These are phyloP conservation scores for Kwoniella heveanensis DNA, from an alignment of 768 basidiomycete genomes.

Conservation along the genomic window DNA sequence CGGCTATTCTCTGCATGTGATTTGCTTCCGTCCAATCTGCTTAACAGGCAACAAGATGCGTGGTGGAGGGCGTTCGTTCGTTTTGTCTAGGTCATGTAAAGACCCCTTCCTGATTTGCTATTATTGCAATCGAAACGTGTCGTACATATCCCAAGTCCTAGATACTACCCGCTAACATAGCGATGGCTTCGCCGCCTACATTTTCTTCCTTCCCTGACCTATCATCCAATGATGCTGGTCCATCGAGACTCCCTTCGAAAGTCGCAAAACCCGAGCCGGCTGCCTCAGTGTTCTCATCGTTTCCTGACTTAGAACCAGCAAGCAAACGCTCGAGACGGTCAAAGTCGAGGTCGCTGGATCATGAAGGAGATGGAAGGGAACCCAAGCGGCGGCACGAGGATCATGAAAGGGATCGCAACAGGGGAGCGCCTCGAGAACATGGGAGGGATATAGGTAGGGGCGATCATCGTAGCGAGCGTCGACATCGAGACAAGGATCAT, in stretches of 20 bases:
- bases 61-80: neutral
- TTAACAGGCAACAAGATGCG: neutral
- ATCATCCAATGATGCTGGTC: neutral
- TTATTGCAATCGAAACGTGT: too few species aligned
- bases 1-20: neutral
- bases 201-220: slow-evolving; percentile 31
- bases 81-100: too few species aligned
- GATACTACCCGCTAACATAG: neutral
- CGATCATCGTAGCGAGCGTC: neutral
- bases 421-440: neutral
- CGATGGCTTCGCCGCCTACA: slow-evolving; percentile 17
- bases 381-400: slow-evolving; percentile 2
- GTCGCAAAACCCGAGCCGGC: neutral
- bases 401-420: neutral
- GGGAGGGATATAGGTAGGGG: slow-evolving; percentile 13
- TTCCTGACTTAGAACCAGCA: slow-evolving; percentile 3
- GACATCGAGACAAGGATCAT: neutral
- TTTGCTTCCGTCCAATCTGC: neutral
- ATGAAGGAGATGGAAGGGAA: neutral
- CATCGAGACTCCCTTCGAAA: slow-evolving; percentile 1
- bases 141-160: too few species aligned
- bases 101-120: too few species aligned
- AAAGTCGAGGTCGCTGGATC: neutral
- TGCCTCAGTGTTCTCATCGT: slow-evolving; percentile 14
- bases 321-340: slow-evolving; percentile 1